Evolutionary conservation across 2,329 filamentous ascomycete species (phyloP).

Genomic region (Myriosclerotinia duriaeana): DNA sequence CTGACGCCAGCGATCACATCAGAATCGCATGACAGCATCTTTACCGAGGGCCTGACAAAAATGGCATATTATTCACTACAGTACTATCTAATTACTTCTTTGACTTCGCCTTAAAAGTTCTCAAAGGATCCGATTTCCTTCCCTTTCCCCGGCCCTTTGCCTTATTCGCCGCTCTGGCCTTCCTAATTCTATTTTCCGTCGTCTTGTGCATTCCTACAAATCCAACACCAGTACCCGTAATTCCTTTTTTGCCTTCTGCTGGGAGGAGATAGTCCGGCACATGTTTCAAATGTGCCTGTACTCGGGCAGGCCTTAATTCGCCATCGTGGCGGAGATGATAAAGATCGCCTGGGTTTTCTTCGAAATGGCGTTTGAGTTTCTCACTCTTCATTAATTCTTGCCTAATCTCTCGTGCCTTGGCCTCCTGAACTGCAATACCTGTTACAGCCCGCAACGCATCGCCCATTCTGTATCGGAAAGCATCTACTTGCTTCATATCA

Average conservation of each 20-base stretch:
- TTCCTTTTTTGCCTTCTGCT: constrained; percentile 65
- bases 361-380: constrained; percentile 91
- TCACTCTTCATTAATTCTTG: constrained; percentile 91
- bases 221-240: constrained; percentile 66
- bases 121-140: constrained; percentile 80
- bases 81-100: constrained; percentile 32
- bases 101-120: constrained; percentile 71
- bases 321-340: constrained; percentile 86
- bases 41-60: constrained; percentile 6
- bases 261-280: constrained; percentile 93
- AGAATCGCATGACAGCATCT: not conserved
- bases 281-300: constrained; percentile 88
- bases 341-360: constrained; percentile 91
- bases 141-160: constrained; percentile 51
- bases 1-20: too few relatives aligned
- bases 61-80: constrained; percentile 18
- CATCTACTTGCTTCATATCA: constrained; percentile 90
- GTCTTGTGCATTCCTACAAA: constrained; percentile 68
- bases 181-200: constrained; percentile 47
- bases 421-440: constrained; percentile 83
- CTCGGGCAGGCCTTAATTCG: constrained; percentile 77
- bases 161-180: constrained; percentile 48
- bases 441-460: constrained; percentile 91
- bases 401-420: constrained; percentile 80
- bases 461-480: constrained; percentile 91